These are phyloP conservation scores for Botryotinia calthae DNA, from an alignment of 2,329 filamentous ascomycete genomes.

Conservation along the genomic window DNA sequence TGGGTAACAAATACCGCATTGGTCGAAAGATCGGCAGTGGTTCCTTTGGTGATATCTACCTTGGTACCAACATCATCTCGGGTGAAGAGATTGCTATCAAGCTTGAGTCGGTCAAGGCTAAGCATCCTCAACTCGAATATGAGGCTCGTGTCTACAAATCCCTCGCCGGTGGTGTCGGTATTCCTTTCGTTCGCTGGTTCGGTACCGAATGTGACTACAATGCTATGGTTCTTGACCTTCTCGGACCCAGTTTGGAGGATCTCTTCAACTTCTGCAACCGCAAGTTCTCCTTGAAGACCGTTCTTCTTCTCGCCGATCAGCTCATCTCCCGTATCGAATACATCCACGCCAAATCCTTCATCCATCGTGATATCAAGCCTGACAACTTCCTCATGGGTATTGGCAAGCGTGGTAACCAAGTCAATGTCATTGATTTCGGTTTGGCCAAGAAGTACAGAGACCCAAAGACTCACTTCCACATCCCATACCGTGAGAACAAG, in stretches of 20 bases:
- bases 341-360: conserved; percentile 99
- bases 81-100: conserved; percentile 99
- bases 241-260: conserved; percentile 93
- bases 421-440: conserved; percentile 99
- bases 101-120: conserved; percentile 98
- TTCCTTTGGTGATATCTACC: conserved; percentile 97
- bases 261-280: conserved; percentile 99
- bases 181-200: conserved; percentile 99
- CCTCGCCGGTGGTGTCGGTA: conserved; percentile 93
- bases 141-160: conserved; percentile 91
- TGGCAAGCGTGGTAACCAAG: conserved; percentile 97
- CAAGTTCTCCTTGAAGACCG: conserved; percentile 98
- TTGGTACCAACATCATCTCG: conserved; percentile 99
- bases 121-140: conserved; percentile 98
- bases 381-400: conserved; percentile 99
- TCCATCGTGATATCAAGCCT: conserved; percentile 99
- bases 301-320: conserved; percentile 93
- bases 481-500: conserved; percentile 99
- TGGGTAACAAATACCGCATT: conserved; percentile 99
- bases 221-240: conserved; percentile 97
- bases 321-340: conserved; percentile 99
- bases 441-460: conserved; percentile 99
- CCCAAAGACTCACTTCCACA: conserved; percentile 99
- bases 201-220: conserved; percentile 99
- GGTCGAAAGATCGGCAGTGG: conserved; percentile 98